Percentiles rank a stretch among this genome's conserved stretches.
Evolutionary conservation across 1,284 basidiomycete species (phyloP).

Genomic region (Sanghuangporus baumii): DNA sequence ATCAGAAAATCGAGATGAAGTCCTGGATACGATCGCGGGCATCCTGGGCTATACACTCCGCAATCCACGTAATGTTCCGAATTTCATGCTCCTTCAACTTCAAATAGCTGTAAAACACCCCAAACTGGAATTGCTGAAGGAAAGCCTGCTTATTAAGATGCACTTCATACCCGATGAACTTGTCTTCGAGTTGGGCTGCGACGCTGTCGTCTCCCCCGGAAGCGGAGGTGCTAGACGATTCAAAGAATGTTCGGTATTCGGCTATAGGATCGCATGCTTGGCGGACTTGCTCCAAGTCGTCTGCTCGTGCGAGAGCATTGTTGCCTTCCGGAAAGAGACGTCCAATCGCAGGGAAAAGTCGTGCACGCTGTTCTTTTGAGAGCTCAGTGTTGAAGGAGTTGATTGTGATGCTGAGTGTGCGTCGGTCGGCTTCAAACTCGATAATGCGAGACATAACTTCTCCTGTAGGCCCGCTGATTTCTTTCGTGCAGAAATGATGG

Average conservation of each 20-base stretch:
- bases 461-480: constrained; percentile 76
- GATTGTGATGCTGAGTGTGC: constrained; percentile 98
- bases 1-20: constrained; percentile 81
- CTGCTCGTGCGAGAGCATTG: constrained; percentile 88
- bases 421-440: constrained; percentile 94
- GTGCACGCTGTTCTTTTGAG: constrained; percentile 93
- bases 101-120: constrained; percentile 89
- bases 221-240: constrained; percentile 39
- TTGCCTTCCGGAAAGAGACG: constrained; percentile 95
- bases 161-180: constrained; percentile 94
- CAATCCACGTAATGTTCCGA: constrained; percentile 94
- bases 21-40: constrained; percentile 91
- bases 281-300: constrained; percentile 93
- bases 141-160: constrained; percentile 91
- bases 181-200: constrained; percentile 81
- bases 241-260: constrained; percentile 92
- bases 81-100: constrained; percentile 99
- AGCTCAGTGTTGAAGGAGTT: constrained; percentile 98
- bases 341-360: constrained; percentile 92
- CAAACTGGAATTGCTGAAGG: constrained; percentile 92
- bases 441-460: constrained; percentile 90
- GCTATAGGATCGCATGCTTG: constrained; percentile 81
- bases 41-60: constrained; percentile 94
- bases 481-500: constrained; percentile 71
- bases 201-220: constrained; percentile 33